Evolutionary conservation across 257 asterid species (phyloP), one percentile per base, ranked within the genome.

Genomic region (Nicotiana sylvestris): DNA sequence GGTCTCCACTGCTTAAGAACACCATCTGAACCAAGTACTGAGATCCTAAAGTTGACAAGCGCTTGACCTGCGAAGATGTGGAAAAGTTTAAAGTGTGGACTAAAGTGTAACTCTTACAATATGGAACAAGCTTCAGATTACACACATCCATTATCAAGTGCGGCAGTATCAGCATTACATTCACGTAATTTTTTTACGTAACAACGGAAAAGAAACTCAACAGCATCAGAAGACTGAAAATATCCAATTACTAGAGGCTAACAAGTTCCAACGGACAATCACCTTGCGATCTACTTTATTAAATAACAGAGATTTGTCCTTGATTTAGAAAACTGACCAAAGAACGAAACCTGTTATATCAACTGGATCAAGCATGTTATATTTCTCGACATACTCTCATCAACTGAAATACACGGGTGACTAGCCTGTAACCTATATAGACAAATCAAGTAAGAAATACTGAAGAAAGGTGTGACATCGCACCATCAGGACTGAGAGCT

Each of bases 1-100:
- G 78, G 83, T 81, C 83, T 81, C 83, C 83, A 81, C 77, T 66
- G 53, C 65, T 29, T 56, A 66, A 81, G 66, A 21, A 81, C 39
- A 17, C 60, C 83, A 81, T 81, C 83, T 25, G 83, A 81, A 32
- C 83, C 67, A 66, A 72, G 16, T 81, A 66, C 67, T 81, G 66
- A 35, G 46, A 10, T 81, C 67, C 78, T 81, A 66, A 81, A 81
- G 65, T 66, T 81, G 76, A 65, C 64, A 32, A 81, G 83, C 1
- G 57, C 78, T 81, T 81, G 78, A 81, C 83, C 83, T 81, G 64
- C 67, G 55, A 33, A 51, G 37, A 81, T 51, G 80, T 51, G 53
- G 29, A 76, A 27, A 74, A 27, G 64, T 49, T 2, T 27, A 76
- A 32, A 76, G 64, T 51, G 15, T 15, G 64, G 29, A 76, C 46